Conservation (phyloP, 345 rosid species). For the Melaleuca alternifolia region DNA sequence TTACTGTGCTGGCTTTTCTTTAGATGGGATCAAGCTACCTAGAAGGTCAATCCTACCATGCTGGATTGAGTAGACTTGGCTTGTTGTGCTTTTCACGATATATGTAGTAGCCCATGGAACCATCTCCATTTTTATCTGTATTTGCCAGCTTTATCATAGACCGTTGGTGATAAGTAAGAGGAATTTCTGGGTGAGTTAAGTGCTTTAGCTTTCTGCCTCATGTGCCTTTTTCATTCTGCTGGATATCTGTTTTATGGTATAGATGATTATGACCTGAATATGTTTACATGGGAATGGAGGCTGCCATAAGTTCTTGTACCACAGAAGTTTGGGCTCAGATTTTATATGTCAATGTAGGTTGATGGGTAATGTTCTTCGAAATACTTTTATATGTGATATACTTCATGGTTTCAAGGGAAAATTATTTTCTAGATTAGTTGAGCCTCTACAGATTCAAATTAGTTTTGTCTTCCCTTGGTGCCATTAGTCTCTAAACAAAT, state of each 20-base stretch:
- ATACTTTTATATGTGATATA: not conserved
- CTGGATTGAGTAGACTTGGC: not conserved
- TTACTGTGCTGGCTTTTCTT: not conserved
- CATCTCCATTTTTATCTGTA: not conserved
- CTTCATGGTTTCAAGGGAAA: not conserved
- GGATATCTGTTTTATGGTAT: not conserved
- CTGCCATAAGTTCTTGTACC: not conserved
- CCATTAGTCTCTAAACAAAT: not conserved
- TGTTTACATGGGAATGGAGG: not conserved
- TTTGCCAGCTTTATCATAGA: not conserved
- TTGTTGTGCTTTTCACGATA: not conserved
- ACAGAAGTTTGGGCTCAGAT: not conserved
- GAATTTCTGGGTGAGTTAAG: not conserved
- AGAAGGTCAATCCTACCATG: not conserved
- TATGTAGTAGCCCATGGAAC: not conserved
- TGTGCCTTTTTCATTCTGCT: not conserved
- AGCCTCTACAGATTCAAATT: not conserved
- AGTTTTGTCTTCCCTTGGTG: not conserved
- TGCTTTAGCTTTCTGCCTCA: not conserved
- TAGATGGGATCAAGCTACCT: not conserved
- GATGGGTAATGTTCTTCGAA: not conserved
- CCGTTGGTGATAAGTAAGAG: not conserved
- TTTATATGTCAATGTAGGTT: not conserved
- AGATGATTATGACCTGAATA: not conserved
- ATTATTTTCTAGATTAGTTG: not conserved